Evolutionary conservation across 495 filamentous ascomycete species (phyloP).

Genomic region (Aspergillus cavernicola): DNA sequence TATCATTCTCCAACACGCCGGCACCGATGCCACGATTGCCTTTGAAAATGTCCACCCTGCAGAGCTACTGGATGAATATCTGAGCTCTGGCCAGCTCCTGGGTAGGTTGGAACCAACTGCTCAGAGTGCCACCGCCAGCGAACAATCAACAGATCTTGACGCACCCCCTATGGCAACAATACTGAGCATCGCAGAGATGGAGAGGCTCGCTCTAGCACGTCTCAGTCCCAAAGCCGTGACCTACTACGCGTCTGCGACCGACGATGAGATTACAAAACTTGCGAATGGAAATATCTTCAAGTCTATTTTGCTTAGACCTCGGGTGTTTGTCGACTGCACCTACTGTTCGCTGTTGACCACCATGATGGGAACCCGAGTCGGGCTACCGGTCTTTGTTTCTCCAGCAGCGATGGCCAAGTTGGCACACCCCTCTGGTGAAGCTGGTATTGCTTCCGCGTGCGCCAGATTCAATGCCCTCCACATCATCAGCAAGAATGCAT

Average conservation of each 20-base stretch:
- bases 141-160: not conserved
- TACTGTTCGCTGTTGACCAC: constrained; percentile 65
- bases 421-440: constrained; percentile 81
- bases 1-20: constrained; percentile 79
- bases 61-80: constrained; percentile 77
- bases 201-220: constrained; percentile 64
- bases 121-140: constrained; percentile 25
- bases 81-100: constrained; percentile 66
- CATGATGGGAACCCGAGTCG: constrained; percentile 62
- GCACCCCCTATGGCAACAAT: constrained; percentile 35
- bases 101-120: constrained; percentile 50
- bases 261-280: constrained; percentile 73
- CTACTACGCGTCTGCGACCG: constrained; percentile 86
- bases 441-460: constrained; percentile 78
- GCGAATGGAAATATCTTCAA: constrained; percentile 76
- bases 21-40: constrained; percentile 83
- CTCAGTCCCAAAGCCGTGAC: constrained; percentile 82
- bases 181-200: constrained; percentile 73
- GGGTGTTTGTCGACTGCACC: constrained; percentile 81
- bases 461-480: constrained; percentile 72
- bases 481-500: constrained; percentile 84
- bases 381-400: constrained; percentile 73
- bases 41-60: constrained; percentile 88
- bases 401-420: constrained; percentile 90
- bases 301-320: constrained; percentile 76